Evolutionary conservation across 257 asterid genomes (phyloP).

Genomic region (Hygrophila difformis): DNA sequence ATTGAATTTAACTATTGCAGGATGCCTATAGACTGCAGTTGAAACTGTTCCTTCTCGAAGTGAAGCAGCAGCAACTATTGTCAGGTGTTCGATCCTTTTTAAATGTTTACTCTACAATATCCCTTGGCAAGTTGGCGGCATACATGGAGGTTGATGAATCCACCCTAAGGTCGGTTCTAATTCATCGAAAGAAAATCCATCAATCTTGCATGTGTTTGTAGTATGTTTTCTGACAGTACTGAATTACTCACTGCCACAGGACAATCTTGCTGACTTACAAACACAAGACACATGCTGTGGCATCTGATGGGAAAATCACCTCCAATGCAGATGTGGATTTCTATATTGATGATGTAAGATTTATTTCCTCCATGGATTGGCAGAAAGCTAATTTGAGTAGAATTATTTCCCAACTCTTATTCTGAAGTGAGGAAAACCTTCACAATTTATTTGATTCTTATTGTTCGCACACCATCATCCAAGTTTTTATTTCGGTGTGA

Average conservation of each 20-base stretch:
- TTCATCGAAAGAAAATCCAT: no score
- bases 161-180: slow-evolving; percentile 69
- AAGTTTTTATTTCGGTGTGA: background rate
- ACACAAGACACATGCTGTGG: slow-evolving; percentile 89
- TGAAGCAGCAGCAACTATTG: slow-evolving; percentile 86
- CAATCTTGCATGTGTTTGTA: no score
- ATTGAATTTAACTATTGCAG: slow-evolving; percentile 25
- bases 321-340: slow-evolving; percentile 89
- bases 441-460: no score
- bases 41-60: slow-evolving; percentile 69
- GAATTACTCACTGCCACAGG: slow-evolving; percentile 33
- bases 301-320: slow-evolving; percentile 56
- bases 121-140: slow-evolving; percentile 68
- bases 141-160: slow-evolving; percentile 89
- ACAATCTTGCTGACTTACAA: slow-evolving; percentile 88
- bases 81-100: slow-evolving; percentile 74
- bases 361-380: no score
- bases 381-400: no score
- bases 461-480: no score
- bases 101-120: slow-evolving; percentile 82
- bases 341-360: slow-evolving; percentile 77
- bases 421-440: no score
- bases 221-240: background rate
- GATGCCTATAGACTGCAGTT: slow-evolving; percentile 62
- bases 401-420: no score